Base-by-base conservation (phyloP, 805 yeast genomes). In the Yamadazyma ubonensis region DNA sequence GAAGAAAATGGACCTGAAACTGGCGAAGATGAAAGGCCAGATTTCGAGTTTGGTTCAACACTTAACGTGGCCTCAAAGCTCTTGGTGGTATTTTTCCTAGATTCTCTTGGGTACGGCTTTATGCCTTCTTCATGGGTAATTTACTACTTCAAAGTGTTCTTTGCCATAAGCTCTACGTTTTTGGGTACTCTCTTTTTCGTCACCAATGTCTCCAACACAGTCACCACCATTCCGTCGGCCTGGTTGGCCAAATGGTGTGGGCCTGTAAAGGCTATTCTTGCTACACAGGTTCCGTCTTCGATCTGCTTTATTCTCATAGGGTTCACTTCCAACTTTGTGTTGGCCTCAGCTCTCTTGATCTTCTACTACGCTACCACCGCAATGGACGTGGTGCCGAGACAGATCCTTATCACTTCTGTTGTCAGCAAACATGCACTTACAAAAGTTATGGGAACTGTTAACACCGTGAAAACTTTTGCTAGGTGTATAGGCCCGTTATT, bases 301-400 rank as follows among this genome's bases (percentile, higher is more conserved):
- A 39, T 79, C 0, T 78, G 86, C 44, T 75, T 81, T 51, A 68
- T 77, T 2, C 35, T 70, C 10, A 53, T 66, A 21, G 60, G 67
- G 0, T 46, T 55, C n/a, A 42, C 51, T 15, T 15, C 30, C 6
- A 50, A 55, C 5, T 57, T 54, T 26, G 15, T 48, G 1, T 67
- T 79, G 8, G 84, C 91, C 0, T 69, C 84, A 19, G 39, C 63
- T 0, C 59, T 78, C 5, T 65, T 84, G 23, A 48, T 81, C 15
- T 55, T 75, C 18, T 78, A 86, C 47, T 80, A 79, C 43, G 63
- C 81, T 2, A 77, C 87, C 0, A 70, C 81, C 2, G 78, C 90
- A 1, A 87, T 89, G 90, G 97, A 89, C 57, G 96, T 88, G 20
- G 93, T 88, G 2, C 96, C 96, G 5, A 75, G 97, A 37, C 96